Conservation (phyloP, 495 filamentous ascomycete species). For the Xylaria bambusicola region DNA sequence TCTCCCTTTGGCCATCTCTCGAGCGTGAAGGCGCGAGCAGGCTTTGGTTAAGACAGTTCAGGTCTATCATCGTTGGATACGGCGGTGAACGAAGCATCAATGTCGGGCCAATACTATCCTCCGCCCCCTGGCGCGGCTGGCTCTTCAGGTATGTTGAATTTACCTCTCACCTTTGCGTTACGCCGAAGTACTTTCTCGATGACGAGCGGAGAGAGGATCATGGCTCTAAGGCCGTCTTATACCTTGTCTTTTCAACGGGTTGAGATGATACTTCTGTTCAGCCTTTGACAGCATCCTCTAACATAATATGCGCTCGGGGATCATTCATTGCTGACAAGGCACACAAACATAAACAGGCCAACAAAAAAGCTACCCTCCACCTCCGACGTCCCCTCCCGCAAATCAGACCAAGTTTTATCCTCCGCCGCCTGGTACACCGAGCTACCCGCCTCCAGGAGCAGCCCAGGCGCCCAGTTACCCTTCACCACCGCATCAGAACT, state of each 20-base stretch:
- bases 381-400: constrained; percentile 41
- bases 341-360: constrained; percentile 27
- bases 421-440: constrained; percentile 31
- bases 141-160: constrained; percentile 25
- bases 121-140: constrained; percentile 30
- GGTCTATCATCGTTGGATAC: too few species aligned
- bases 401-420: constrained; percentile 51
- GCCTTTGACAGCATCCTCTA: neutral
- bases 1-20: neutral
- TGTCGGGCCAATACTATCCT: constrained; percentile 33
- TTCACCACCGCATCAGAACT: constrained; percentile 32
- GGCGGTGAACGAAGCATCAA: constrained; percentile 7
- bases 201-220: neutral
- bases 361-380: constrained; percentile 41
- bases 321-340: constrained; percentile 9
- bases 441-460: constrained; percentile 28
- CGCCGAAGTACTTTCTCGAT: neutral
- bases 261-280: too few species aligned
- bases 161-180: neutral
- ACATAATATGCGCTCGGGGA: neutral
- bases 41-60: neutral
- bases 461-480: constrained; percentile 8
- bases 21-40: neutral
- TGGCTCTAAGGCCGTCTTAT: too few species aligned
- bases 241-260: neutral